Conservation (phyloP, 2,329 filamentous ascomycete genomes). For the Trichoderma atroviride region DNA sequence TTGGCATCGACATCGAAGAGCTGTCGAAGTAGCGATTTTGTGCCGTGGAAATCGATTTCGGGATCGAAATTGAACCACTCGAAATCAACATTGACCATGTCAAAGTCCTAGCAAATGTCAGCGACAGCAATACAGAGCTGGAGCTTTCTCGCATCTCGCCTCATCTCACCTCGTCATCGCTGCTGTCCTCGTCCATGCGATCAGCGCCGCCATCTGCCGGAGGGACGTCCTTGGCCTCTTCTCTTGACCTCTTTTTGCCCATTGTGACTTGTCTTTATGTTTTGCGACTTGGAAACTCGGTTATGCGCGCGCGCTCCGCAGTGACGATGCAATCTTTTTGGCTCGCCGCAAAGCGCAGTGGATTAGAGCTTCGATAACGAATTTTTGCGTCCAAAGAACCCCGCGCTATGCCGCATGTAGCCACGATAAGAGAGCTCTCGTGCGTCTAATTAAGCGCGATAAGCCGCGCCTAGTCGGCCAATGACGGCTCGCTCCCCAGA, state of each 20-base stretch:
- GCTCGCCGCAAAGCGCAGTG: constrained; percentile 20
- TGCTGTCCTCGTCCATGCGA: constrained; percentile 56
- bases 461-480: constrained; percentile 32
- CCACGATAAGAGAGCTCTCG: constrained; percentile 33
- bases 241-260: constrained; percentile 56
- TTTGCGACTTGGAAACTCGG: not conserved
- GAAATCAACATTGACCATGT: constrained; percentile 93
- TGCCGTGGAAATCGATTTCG: constrained; percentile 89
- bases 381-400: constrained; percentile 34
- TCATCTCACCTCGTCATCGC: constrained; percentile 54
- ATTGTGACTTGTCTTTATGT: constrained; percentile 37
- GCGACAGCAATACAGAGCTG: not conserved
- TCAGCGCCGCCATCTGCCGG: constrained; percentile 47
- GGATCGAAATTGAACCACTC: constrained; percentile 97
- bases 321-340: constrained; percentile 3
- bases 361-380: constrained; percentile 19
- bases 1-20: constrained; percentile 86
- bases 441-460: constrained; percentile 34
- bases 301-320: not conserved
- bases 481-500: constrained; percentile 16
- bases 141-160: not conserved
- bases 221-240: constrained; percentile 49
- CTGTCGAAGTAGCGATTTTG: constrained; percentile 87
- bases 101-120: constrained; percentile 66
- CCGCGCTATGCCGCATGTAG: constrained; percentile 45